Conservation (phyloP, 768 basidiomycete genomes). For the Leccinum rimulosum region DNA sequence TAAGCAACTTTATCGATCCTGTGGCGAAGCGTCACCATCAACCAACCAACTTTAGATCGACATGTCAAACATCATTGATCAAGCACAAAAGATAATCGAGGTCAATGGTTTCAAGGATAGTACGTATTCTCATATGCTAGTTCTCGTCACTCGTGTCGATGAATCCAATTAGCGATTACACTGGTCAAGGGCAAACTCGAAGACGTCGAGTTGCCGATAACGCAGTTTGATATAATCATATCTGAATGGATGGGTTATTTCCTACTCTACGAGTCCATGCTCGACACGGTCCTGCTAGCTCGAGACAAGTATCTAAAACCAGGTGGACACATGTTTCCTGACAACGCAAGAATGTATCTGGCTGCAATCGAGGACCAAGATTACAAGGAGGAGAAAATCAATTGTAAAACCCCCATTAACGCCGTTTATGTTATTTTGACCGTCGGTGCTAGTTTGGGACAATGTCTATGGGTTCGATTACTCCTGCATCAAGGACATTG, state of each 20-base stretch:
- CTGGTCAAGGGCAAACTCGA: conserved; percentile 98
- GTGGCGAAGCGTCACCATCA: conserved; percentile 13
- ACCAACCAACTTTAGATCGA: conserved; percentile 64
- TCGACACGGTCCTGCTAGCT: conserved; percentile 95
- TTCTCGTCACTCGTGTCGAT: conserved; percentile 2
- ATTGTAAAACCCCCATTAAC: conserved; percentile 52
- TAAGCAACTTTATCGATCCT: conserved; percentile 38
- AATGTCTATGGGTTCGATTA: conserved; percentile 99
- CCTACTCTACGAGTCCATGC: conserved; percentile 98
- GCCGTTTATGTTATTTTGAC: conserved; percentile 1
- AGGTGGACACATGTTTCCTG: conserved; percentile 92
- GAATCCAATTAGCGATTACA: conserved; percentile 66
- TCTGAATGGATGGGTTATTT: conserved; percentile 99
- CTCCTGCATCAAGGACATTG: conserved; percentile 99
- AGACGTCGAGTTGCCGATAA: conserved; percentile 82
- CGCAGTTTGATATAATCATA: conserved; percentile 97
- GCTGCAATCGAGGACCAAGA: conserved; percentile 99
- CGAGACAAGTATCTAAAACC: conserved; percentile 95
- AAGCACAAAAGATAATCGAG: conserved; percentile 94
- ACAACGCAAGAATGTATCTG: conserved; percentile 86
- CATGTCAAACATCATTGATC: conserved; percentile 99
- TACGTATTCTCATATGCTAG: conserved; percentile 41
- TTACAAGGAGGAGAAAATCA: conserved; percentile 99
- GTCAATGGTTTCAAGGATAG: conserved; percentile 96
- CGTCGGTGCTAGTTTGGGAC: conserved; percentile 78